Evolutionary conservation across 108 stramenopile genomes (phyloP).

Genomic region (Nitzschia putrida): DNA sequence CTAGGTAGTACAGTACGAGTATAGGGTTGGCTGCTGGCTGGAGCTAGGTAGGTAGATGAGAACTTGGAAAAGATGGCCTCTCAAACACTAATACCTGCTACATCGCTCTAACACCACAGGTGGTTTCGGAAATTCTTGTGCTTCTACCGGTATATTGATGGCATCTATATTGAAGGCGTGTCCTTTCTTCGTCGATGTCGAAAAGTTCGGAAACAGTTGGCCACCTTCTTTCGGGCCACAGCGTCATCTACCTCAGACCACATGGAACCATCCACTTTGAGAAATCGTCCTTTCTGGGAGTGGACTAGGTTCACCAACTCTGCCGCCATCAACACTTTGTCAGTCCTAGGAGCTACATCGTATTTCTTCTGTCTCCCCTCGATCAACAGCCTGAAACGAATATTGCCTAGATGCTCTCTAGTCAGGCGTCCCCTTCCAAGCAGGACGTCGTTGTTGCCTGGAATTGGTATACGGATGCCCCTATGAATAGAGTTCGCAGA

Average conservation of each 20-base stretch:
- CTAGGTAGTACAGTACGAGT: too few relatives aligned
- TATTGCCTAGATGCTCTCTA: constrained; percentile 58
- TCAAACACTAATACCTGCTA: too few relatives aligned
- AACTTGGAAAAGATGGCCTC: too few relatives aligned
- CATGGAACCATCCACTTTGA: constrained; percentile 1
- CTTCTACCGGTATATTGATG: too few relatives aligned
- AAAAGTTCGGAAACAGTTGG: constrained; percentile 4
- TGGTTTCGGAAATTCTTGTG: too few relatives aligned
- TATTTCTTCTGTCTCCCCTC: not conserved
- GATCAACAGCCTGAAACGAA: constrained; percentile 47
- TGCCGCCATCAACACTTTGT: constrained; percentile 3
- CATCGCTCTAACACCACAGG: too few relatives aligned
- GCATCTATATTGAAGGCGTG: too few relatives aligned
- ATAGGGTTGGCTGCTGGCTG: too few relatives aligned
- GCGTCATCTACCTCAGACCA: constrained; percentile 19
- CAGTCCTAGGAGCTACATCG: constrained; percentile 5
- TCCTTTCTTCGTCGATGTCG: constrained; percentile 2
- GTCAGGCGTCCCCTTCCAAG: constrained; percentile 52
- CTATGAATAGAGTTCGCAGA: too few relatives aligned
- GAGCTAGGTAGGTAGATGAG: too few relatives aligned
- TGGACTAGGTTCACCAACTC: not conserved
- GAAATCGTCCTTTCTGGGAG: not conserved
- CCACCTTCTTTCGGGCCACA: not conserved
- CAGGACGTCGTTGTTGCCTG: constrained; percentile 48
- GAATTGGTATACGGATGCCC: not conserved